These are phyloP conservation scores for Agrostemma githago DNA, from an alignment of 148 eudicot genomes.

Conservation along the genomic window DNA sequence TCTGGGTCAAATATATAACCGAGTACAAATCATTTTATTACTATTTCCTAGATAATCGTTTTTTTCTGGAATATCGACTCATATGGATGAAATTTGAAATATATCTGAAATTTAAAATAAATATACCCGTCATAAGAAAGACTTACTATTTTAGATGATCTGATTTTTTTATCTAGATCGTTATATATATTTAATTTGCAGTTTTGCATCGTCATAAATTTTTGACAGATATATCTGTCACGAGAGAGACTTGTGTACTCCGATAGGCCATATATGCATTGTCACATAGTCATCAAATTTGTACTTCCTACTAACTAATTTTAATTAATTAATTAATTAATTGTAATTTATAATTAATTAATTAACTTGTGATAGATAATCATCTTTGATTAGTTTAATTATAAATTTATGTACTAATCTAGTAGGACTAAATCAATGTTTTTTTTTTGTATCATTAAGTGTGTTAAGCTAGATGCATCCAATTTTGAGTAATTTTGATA, in stretches of 20 bases:
- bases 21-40: too few species aligned
- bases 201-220: too few species aligned
- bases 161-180: too few species aligned
- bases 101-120: too few species aligned
- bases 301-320: neutral
- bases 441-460: neutral
- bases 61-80: too few species aligned
- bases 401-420: slow-evolving; percentile 4
- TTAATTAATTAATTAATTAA: neutral
- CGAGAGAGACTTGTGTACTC: neutral
- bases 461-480: neutral
- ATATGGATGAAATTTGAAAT: too few species aligned
- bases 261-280: neutral
- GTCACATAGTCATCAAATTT: slow-evolving; percentile 10
- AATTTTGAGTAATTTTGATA: neutral
- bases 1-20: too few species aligned
- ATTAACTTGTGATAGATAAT: slow-evolving; percentile 4
- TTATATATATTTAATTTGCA: too few species aligned
- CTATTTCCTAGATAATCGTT: too few species aligned
- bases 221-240: too few species aligned
- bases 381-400: slow-evolving; percentile 8
- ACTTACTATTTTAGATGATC: too few species aligned
- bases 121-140: too few species aligned
- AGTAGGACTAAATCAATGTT: slow-evolving; percentile 7
- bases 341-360: neutral